Evolutionary conservation across 1,139 yeast species (phyloP).

Genomic region (Debaryomyces singareniensis): DNA sequence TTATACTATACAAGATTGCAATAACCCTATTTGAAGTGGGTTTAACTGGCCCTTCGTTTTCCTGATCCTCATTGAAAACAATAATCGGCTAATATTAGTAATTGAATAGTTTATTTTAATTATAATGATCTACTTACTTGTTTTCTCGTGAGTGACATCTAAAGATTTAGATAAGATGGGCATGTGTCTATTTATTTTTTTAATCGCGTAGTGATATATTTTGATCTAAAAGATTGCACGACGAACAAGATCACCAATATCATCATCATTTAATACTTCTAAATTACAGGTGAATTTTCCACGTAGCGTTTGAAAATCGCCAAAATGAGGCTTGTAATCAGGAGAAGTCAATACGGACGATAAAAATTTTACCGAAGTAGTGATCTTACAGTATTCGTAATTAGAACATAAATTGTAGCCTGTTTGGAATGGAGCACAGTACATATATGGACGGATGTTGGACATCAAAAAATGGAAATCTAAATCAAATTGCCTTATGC

Average conservation of each 20-base stretch:
- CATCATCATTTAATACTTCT: conserved; percentile 25
- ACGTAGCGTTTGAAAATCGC: conserved; percentile 16
- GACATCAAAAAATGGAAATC: conserved; percentile 49
- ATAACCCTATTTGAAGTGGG: conserved; percentile 14
- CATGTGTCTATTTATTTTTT: background rate
- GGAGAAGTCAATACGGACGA: conserved; percentile 15
- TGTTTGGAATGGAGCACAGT: conserved; percentile 7
- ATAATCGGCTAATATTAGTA: no score
- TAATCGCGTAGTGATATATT: background rate
- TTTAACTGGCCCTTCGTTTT: conserved; percentile 14
- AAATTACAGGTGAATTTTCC: conserved; percentile 17
- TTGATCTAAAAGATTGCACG: conserved; percentile 16
- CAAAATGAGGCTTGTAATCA: conserved; percentile 13
- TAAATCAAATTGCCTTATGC: conserved; percentile 48
- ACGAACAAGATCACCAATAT: conserved; percentile 24
- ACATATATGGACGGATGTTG: conserved; percentile 22
- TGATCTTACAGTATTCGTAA: conserved; percentile 21
- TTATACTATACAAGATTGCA: conserved; percentile 29
- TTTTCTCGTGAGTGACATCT: conserved; percentile 35
- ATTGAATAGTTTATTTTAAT: no score
- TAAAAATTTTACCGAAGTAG: conserved; percentile 38
- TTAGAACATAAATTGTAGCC: conserved; percentile 21
- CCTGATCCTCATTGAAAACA: no score
- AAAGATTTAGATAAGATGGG: background rate
- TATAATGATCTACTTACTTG: conserved; percentile 37